These are phyloP conservation scores for Graphilbum sp. DNA, from an alignment of 2,329 filamentous ascomycete genomes.

Conservation along the genomic window DNA sequence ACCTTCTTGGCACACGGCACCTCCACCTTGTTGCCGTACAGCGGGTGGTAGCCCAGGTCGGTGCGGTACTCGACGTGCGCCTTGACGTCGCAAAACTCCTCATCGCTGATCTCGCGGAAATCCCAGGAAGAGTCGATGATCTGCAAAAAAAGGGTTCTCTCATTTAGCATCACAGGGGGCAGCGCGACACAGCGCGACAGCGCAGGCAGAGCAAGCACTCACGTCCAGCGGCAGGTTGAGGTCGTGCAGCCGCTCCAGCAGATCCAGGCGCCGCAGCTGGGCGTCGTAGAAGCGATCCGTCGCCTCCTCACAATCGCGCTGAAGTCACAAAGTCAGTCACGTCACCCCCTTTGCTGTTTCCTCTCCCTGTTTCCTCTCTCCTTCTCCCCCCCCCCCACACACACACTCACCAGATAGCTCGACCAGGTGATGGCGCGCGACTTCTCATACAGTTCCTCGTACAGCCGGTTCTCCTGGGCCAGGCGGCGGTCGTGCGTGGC, in stretches of 20 bases:
- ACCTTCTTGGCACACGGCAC: conserved; percentile 16
- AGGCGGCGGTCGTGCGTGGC: conserved; percentile 11
- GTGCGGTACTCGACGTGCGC: conserved; percentile 10
- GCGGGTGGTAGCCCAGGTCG: conserved; percentile 10
- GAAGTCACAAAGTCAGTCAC: too few species aligned
- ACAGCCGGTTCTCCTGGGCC: conserved; percentile 8
- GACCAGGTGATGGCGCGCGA: conserved; percentile 5
- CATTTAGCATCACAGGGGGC: not conserved
- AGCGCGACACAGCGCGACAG: not conserved
- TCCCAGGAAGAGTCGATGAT: conserved; percentile 9
- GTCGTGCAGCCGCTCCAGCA: conserved; percentile 25
- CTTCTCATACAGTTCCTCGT: conserved; percentile 1
- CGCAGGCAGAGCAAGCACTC: conserved; percentile 14
- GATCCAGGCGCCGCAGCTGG: conserved; percentile 27
- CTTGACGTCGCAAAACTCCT: conserved; percentile 8
- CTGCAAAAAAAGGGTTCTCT: conserved; percentile 1
- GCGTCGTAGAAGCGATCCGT: conserved; percentile 29
- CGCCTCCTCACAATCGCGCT: conserved; percentile 13
- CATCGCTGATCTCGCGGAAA: conserved; percentile 9
- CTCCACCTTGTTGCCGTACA: conserved; percentile 14
- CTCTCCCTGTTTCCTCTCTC: too few species aligned
- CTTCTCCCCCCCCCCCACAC: too few species aligned
- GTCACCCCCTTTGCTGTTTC: too few species aligned
- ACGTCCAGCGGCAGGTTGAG: conserved; percentile 31
- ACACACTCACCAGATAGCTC: conserved; percentile 8